Evolutionary conservation across 2,329 filamentous ascomycete genomes (phyloP).

Genomic region (Nemania bipapillata): DNA sequence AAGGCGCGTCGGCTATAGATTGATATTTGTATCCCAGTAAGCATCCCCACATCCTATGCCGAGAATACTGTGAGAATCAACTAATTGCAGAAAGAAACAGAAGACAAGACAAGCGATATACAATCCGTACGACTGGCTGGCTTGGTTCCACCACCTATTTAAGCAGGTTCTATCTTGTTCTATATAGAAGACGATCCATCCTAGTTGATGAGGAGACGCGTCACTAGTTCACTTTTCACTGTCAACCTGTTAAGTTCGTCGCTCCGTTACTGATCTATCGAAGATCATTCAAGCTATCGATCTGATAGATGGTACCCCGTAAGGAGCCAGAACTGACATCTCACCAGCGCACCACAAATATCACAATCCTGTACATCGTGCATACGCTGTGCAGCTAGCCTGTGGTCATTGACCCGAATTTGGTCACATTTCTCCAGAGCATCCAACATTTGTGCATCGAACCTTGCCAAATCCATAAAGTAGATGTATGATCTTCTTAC

Average conservation of each 20-base stretch:
- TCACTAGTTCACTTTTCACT: not conserved
- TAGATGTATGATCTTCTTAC: conserved; percentile 33
- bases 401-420: not conserved
- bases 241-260: conserved; percentile 18
- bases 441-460: conserved; percentile 33
- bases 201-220: not conserved
- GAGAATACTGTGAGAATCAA: not conserved
- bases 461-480: conserved; percentile 30
- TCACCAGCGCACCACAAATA: not conserved
- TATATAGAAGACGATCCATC: not conserved
- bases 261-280: conserved; percentile 20
- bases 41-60: not conserved
- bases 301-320: not conserved
- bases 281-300: conserved; percentile 8
- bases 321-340: conserved; percentile 12
- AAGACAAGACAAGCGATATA: conserved; percentile 6
- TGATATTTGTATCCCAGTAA: not conserved
- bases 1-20: not conserved
- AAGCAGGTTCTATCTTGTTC: not conserved
- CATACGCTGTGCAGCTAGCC: not conserved
- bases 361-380: not conserved
- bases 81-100: conserved; percentile 1
- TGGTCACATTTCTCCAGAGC: not conserved
- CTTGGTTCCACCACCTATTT: not conserved
- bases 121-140: not conserved